Conservation (phyloP, 176 grass and related monocot species). For the Paspalum vaginatum region DNA sequence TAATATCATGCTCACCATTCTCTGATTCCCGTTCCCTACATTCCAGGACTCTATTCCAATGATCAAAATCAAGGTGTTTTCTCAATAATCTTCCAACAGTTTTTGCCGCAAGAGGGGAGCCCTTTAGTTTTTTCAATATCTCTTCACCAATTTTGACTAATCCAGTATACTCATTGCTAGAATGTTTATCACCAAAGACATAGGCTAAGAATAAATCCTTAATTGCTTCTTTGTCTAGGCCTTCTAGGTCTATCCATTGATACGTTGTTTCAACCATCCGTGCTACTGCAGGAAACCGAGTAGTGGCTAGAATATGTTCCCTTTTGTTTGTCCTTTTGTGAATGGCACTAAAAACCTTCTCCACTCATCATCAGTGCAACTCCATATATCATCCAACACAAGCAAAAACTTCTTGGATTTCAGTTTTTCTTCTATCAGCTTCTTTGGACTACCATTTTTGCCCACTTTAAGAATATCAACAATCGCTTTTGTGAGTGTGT, state of each 20-base stretch:
- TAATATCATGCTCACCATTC: neutral
- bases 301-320: slow-evolving; percentile 31
- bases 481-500: neutral
- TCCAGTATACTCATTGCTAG: accelerated
- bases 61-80: neutral
- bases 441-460: neutral
- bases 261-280: neutral
- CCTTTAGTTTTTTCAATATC: slow-evolving; percentile 31
- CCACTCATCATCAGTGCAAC: slow-evolving; percentile 12
- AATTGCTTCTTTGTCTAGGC: neutral
- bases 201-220: neutral
- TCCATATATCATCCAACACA: slow-evolving; percentile 41
- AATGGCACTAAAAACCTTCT: neutral
- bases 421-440: neutral
- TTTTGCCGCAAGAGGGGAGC: slow-evolving; percentile 35
- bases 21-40: slow-evolving; percentile 31
- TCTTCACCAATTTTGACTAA: neutral
- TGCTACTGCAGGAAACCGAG: neutral
- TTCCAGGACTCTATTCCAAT: slow-evolving; percentile 31
- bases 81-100: slow-evolving; percentile 4
- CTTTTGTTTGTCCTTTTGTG: neutral
- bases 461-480: neutral
- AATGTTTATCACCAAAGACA: neutral
- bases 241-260: neutral
- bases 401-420: slow-evolving; percentile 21